Conservation (phyloP, 2,329 filamentous ascomycete genomes). For the Talaromyces piceae region DNA sequence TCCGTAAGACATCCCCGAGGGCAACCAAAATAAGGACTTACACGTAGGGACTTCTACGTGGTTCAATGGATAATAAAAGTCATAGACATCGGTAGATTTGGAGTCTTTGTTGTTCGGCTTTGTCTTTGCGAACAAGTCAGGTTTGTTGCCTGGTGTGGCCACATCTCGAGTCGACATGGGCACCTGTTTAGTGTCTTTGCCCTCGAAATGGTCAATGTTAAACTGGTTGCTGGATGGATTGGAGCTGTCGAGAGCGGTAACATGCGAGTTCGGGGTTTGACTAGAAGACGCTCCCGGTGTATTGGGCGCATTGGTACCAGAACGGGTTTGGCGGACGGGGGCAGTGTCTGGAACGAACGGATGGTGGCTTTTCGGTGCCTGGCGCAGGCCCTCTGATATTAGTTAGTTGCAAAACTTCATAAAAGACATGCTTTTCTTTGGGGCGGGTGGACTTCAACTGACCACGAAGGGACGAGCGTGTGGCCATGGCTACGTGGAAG, state of each 20-base stretch:
- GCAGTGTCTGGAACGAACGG: constrained; percentile 34
- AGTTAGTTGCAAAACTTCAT: constrained; percentile 1
- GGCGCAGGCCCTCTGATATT: constrained; percentile 30
- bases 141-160: constrained; percentile 36
- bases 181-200: constrained; percentile 27
- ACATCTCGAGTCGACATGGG: constrained; percentile 36
- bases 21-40: constrained; percentile 15
- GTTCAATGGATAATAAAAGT: constrained; percentile 30
- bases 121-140: constrained; percentile 27
- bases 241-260: constrained; percentile 17
- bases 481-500: constrained; percentile 14
- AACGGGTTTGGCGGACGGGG: constrained; percentile 25
- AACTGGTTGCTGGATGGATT: constrained; percentile 25
- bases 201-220: constrained; percentile 30
- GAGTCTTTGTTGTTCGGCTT: constrained; percentile 22
- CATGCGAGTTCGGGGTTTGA: constrained; percentile 4
- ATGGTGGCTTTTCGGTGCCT: constrained; percentile 33
- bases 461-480: constrained; percentile 24
- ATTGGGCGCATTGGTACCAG: constrained; percentile 17
- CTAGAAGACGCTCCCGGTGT: neutral
- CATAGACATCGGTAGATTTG: constrained; percentile 31
- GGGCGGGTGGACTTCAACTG: constrained; percentile 12
- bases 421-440: too few relatives aligned
- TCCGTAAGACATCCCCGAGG: neutral
- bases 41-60: constrained; percentile 31